phyloP scores from a whole-genome alignment of 768 basidiomycete species.

The Suillus cothurnatus region DNA sequence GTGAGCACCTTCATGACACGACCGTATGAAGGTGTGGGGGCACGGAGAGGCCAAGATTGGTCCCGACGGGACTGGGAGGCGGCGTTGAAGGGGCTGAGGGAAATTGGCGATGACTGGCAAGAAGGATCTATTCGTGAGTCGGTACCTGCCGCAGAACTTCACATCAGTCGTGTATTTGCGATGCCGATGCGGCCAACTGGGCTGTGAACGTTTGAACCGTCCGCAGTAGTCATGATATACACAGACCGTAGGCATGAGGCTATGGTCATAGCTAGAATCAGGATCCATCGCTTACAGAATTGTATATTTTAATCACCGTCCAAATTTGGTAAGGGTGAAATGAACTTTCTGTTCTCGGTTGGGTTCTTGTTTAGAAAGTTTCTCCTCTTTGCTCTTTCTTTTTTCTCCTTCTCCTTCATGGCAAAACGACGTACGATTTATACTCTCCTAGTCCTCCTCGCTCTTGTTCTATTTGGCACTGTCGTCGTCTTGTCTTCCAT shows the following conservation, averaged over 20 bases:
- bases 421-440: constrained; percentile 48
- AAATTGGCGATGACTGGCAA: constrained; percentile 52
- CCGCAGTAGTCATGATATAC: background rate
- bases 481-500: constrained; percentile 90
- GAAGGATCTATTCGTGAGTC: constrained; percentile 57
- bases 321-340: constrained; percentile 5
- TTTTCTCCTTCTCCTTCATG: constrained; percentile 29
- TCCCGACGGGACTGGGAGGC: constrained; percentile 66
- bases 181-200: constrained; percentile 47
- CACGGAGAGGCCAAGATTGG: constrained; percentile 77
- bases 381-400: constrained; percentile 4
- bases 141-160: constrained; percentile 47
- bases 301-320: background rate
- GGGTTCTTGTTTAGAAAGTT: constrained; percentile 7
- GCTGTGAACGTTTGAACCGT: constrained; percentile 17
- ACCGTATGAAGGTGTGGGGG: constrained; percentile 50
- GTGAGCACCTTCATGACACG: constrained; percentile 54
- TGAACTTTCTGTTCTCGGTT: constrained; percentile 3
- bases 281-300: background rate
- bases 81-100: constrained; percentile 46
- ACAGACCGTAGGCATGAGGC: background rate
- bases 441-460: constrained; percentile 56
- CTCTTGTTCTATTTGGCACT: constrained; percentile 83
- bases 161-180: constrained; percentile 51
- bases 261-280: too few relatives aligned